Conservation (phyloP, 192 early-diverging fungal species). For the Backusella macrospora region DNA sequence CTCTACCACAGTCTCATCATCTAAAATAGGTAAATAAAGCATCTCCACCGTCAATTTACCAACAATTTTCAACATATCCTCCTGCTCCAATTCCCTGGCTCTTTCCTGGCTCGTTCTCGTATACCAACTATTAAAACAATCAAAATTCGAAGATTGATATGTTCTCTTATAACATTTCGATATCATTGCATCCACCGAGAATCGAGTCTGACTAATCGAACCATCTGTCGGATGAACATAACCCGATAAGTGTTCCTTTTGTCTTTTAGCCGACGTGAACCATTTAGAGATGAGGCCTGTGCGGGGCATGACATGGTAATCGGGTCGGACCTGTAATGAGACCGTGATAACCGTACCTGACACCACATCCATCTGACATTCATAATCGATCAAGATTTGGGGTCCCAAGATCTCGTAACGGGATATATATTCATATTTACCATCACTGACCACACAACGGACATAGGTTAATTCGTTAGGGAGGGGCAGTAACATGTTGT, state of each 20-base stretch:
- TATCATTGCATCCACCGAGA: constrained; percentile 25
- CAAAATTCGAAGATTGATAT: constrained; percentile 26
- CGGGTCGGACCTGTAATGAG: constrained; percentile 23
- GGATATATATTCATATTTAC: constrained; percentile 31
- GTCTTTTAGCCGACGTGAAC: constrained; percentile 27
- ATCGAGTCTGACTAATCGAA: constrained; percentile 29
- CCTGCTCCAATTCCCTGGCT: constrained; percentile 13
- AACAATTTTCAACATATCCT: constrained; percentile 27
- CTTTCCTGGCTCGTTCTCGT: constrained; percentile 15
- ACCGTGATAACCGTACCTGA: constrained; percentile 28
- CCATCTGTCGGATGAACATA: constrained; percentile 31
- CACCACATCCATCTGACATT: constrained; percentile 10
- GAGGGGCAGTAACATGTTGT: constrained; percentile 23
- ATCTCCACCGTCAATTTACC: constrained; percentile 32
- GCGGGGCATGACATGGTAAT: constrained; percentile 31
- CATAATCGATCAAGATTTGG: constrained; percentile 29
- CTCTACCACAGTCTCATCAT: constrained; percentile 22
- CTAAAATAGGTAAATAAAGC: constrained; percentile 30
- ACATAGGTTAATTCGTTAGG: constrained; percentile 34
- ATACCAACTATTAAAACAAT: constrained; percentile 35
- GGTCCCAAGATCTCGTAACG: constrained; percentile 24
- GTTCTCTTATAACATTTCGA: constrained; percentile 24
- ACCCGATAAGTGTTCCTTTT: constrained; percentile 28
- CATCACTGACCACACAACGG: constrained; percentile 33
- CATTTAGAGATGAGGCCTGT: constrained; percentile 16